Evolutionary conservation across 1,139 yeast genomes (phyloP), one percentile per base, ranked within the genome.

Genomic region (Candida freyschussii): DNA sequence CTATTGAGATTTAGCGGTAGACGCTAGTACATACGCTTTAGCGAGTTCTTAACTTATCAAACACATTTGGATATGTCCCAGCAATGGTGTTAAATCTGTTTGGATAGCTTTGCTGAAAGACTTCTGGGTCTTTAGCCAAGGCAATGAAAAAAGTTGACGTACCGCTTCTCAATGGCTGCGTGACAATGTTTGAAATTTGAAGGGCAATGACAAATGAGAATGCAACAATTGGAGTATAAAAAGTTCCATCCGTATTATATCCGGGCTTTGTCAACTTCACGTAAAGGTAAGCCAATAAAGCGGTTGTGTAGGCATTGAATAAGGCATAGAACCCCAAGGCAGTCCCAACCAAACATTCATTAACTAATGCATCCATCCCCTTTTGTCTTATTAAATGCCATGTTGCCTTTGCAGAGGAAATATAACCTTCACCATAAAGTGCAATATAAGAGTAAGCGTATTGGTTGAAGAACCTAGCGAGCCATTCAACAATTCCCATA

Each of bases 361-460:
- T 89, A 45, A 86, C 73, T 50, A 89, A 63, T 2, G 93, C 93
- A 56, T 84, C 95, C 60, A 86, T 69, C 26, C 96, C 96, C 56
- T 85, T 82, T 53, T 69, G 75, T 50, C 81, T 72, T 45, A 89
- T 59, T 57, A 89, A 68, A 46, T 78, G 74, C 75, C 89, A 82
- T 1, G 96, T 83, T 41, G 85, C 93, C 48, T 69, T 79, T 2
- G 96, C 93, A 0, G 93, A 78, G 20, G 68, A 66, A 33, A 84
- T 53, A 53, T 87, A 89, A 22, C 77, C 67, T 50, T 80, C 80
- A 36, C 96, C 96, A 56, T 86, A 89, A 26, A 89, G 69, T 0
- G 96, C 95, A 50, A 89, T 70, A 51, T 80, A 86, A 24, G 93
- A 80, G 57, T 83, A 85, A 10, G 96, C 95, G 53, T 86, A 89